Evolutionary conservation across 1,139 yeast genomes (phyloP).

Genomic region (Pichia sp.): DNA sequence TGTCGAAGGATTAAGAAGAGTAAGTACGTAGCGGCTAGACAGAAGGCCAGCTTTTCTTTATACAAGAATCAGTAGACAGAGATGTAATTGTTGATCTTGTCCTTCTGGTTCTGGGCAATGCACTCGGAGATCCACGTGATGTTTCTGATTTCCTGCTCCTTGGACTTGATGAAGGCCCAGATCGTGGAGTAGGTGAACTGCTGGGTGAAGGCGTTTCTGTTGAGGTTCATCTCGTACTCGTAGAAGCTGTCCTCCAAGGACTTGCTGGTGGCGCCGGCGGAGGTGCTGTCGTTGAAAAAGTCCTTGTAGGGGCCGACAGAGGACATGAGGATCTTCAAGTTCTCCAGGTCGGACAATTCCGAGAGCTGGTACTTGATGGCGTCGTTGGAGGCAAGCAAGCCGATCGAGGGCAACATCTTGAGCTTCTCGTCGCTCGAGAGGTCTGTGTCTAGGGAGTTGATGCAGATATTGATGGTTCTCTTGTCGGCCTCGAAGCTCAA

Average conservation of each 20-base stretch:
- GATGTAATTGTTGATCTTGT: conserved; percentile 72
- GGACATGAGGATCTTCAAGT: conserved; percentile 68
- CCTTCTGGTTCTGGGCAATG: conserved; percentile 82
- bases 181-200: conserved; percentile 87
- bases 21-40: neutral
- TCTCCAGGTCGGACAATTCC: conserved; percentile 79
- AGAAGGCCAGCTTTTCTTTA: neutral
- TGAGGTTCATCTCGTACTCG: conserved; percentile 83
- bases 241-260: conserved; percentile 92
- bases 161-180: conserved; percentile 95
- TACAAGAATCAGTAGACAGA: conserved; percentile 50
- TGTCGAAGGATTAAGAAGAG: neutral
- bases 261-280: conserved; percentile 39
- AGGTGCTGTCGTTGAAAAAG: conserved; percentile 53
- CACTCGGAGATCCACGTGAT: conserved; percentile 99
- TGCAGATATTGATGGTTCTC: conserved; percentile 83
- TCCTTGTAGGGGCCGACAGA: conserved; percentile 69
- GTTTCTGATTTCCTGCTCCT: conserved; percentile 94
- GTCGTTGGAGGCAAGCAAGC: conserved; percentile 62
- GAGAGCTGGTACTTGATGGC: conserved; percentile 67
- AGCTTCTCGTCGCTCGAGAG: conserved; percentile 66
- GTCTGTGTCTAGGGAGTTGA: conserved; percentile 84
- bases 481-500: conserved; percentile 92
- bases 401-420: conserved; percentile 72
- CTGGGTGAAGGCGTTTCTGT: conserved; percentile 92